Evolutionary conservation across 2,329 filamentous ascomycete species (phyloP).

Genomic region (Cladosporium sp.): DNA sequence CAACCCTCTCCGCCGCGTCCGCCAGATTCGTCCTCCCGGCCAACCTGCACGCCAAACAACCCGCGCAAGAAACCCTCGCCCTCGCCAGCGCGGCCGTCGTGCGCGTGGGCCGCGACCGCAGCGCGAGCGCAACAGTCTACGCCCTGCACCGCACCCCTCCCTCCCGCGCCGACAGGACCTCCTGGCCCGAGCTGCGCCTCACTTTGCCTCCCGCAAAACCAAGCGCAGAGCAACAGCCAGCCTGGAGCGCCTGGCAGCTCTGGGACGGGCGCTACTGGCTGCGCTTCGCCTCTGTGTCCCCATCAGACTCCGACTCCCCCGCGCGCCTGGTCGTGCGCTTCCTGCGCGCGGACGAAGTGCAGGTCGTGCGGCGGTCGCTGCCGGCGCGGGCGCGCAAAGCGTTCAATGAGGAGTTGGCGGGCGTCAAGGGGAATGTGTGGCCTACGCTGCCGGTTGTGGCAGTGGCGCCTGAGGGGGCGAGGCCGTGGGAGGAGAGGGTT

Average conservation of each 20-base stretch:
- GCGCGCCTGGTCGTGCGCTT: constrained; percentile 32
- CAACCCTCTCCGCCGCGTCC: constrained; percentile 38
- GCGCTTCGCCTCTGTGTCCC: constrained; percentile 30
- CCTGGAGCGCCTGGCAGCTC: constrained; percentile 36
- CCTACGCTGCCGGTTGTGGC: constrained; percentile 36
- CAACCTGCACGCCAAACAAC: constrained; percentile 10
- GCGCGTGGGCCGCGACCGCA: not conserved
- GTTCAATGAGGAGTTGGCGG: not conserved
- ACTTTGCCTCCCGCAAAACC: too few relatives aligned
- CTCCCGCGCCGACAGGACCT: not conserved
- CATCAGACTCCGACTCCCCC: not conserved
- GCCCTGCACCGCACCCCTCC: constrained; percentile 1
- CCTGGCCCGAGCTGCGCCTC: not conserved
- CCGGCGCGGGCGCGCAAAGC: not conserved
- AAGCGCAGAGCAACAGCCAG: too few relatives aligned
- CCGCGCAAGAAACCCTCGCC: not conserved
- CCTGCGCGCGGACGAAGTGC: constrained; percentile 29
- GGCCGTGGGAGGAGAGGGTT: constrained; percentile 9
- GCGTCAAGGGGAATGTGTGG: constrained; percentile 32
- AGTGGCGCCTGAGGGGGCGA: not conserved
- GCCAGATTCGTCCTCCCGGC: constrained; percentile 35
- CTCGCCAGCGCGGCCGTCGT: not conserved
- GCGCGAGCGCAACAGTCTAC: not conserved
- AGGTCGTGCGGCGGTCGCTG: not conserved
- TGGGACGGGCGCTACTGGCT: constrained; percentile 56